Base-by-base conservation (phyloP, 192 early-diverging fungal species). In the Phycomyces nitens region DNA sequence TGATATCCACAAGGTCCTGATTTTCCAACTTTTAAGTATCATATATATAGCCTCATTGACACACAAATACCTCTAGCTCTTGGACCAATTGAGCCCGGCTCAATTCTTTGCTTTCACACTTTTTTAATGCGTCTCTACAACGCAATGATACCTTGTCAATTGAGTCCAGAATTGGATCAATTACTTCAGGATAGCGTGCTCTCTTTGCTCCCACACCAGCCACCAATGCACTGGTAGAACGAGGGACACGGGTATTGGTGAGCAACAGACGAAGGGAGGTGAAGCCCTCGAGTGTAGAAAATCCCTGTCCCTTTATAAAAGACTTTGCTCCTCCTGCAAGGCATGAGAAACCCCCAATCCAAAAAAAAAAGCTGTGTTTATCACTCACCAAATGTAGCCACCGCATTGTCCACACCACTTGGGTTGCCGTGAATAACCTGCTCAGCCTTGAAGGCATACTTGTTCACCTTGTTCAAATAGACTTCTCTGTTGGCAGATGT, bases 371-470 rank as follows among this genome's bases (percentile, higher is more conserved):
- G 34, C 21, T 18, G 23, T 8, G 50, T 29, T 23, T 12, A 44
- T n/a, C 23, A 64, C 23, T 69, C 74, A 79, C 96, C 97, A 72
- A 80, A 94, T 21, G 92, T 92, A 57, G 87, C 83, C 9, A 98
- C 82, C 18, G 94, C 79, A 69, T 99, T 99, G 68, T 99, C 97
- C 12, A 99, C 84, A 1, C 97, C 97, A 23, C 92, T 94, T 5
- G 96, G 95, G 29, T 89, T 93, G 9, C 95, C 95, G 66, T 99
- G 97, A 14, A 96, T 89, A 10, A 99, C 90, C 71, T 94, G 89
- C 71, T 99, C 97, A 1, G 92, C 88, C 56, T 82, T 81, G 69
- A 92, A 96, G 5, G 94, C 93, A 89, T 93, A 96, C n/a, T 77
- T 70, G 61, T 99, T 97, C 53, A 98, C 84, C 56, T 82, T 59